Base-by-base conservation (phyloP, 164 flowering plant genomes). In the Chloranthus sessilifolius region DNA sequence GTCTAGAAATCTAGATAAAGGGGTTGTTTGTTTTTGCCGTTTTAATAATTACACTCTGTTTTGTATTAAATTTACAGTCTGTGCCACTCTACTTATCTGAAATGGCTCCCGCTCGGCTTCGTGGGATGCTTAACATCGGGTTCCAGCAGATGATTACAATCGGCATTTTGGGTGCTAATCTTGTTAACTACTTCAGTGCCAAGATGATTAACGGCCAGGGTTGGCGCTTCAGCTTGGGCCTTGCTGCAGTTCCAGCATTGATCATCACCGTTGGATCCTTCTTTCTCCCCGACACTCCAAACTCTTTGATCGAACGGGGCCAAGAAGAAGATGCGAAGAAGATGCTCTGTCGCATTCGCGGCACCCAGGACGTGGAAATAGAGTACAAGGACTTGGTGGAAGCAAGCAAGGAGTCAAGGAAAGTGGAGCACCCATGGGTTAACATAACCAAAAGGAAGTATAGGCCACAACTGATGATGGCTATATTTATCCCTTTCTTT, bases 11-110 rank as follows among this genome's bases (percentile, higher is more conserved):
- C n/a, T n/a, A n/a, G n/a, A n/a, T n/a, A n/a, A n/a, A n/a, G n/a
- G n/a, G n/a, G n/a, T n/a, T n/a, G n/a, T n/a, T n/a, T n/a, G n/a
- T n/a, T n/a, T n/a, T n/a, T n/a, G n/a, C n/a, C n/a, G n/a, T n/a
- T n/a, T n/a, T n/a, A n/a, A n/a, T n/a, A n/a, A n/a, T n/a, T n/a
- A n/a, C n/a, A n/a, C n/a, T n/a, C n/a, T n/a, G n/a, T 33, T 8
- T 33, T 33, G 36, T 14, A 33, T 33, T 7, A 14, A 43, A 19
- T 43, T 1, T 34, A 17, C 68, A 68, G 72, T 72, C 87, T 3
- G 90, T 80, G 46, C 90, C 90, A 27, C 68, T 83, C 0, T 80
- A 83, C 73, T 74, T 83, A 17, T 83, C 91, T 1, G 91, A 83
- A 61, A 81, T 78, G 91, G 87, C 91, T 3, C 91, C 91, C 1